phyloP scores from a whole-genome alignment of 116 monocot genomes.

The Cymodocea nodosa region DNA sequence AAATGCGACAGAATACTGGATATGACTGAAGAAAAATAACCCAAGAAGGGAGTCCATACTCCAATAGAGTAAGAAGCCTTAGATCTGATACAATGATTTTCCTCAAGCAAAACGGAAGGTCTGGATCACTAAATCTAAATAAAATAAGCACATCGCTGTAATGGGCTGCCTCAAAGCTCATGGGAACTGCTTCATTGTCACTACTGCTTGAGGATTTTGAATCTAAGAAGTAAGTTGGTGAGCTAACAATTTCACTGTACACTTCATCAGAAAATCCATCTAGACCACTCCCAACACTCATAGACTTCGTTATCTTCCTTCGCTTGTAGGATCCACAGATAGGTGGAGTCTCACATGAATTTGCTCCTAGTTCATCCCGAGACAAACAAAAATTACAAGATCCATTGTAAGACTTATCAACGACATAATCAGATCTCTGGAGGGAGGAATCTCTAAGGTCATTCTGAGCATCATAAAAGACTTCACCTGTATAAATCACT shows the following conservation, averaged over 20 bases:
- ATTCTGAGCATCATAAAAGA: slow-evolving; percentile 62
- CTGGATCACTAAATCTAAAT: slow-evolving; percentile 76
- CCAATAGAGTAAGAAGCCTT: slow-evolving; percentile 66
- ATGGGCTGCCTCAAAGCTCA: slow-evolving; percentile 28
- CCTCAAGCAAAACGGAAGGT: slow-evolving; percentile 83
- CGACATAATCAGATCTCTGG: slow-evolving; percentile 4
- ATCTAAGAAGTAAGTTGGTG: slow-evolving; percentile 24
- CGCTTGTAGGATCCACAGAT: slow-evolving; percentile 62
- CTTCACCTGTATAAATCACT: slow-evolving; percentile 43
- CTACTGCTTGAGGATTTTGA: slow-evolving; percentile 23
- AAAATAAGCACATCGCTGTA: slow-evolving; percentile 80
- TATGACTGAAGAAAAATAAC: slow-evolving; percentile 97
- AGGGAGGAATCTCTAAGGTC: not conserved
- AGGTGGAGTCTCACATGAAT: slow-evolving; percentile 21
- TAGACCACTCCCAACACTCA: slow-evolving; percentile 10
- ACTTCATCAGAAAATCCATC: slow-evolving; percentile 30
- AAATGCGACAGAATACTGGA: slow-evolving; percentile 76
- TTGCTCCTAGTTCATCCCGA: slow-evolving; percentile 1
- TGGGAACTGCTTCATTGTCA: slow-evolving; percentile 28
- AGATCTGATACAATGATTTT: slow-evolving; percentile 69
- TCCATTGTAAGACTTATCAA: slow-evolving; percentile 9
- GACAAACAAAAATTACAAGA: not conserved
- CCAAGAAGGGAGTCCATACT: slow-evolving; percentile 98
- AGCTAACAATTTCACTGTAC: slow-evolving; percentile 32
- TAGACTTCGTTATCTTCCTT: slow-evolving; percentile 55